Conservation (phyloP, 2,329 filamentous ascomycete species). For the Fusarium oligoseptatum region DNA sequence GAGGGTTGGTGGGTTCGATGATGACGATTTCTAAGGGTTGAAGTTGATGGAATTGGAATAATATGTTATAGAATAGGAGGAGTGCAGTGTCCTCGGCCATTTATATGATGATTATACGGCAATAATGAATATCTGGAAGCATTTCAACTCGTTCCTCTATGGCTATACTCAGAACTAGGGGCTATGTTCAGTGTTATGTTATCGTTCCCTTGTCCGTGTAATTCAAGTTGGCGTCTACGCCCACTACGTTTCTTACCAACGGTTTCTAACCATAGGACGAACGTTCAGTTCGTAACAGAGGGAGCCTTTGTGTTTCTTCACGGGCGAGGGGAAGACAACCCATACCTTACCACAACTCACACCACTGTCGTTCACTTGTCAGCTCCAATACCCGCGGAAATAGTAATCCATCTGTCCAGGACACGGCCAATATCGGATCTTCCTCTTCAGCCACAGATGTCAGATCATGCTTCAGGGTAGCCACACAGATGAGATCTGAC, state of each 20-base stretch:
- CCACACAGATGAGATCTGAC: neutral
- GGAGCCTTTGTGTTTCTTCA: neutral
- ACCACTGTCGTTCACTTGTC: neutral
- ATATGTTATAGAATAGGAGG: constrained; percentile 8
- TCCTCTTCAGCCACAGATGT: neutral
- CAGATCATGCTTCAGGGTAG: neutral
- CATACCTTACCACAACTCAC: neutral
- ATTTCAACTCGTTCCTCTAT: neutral
- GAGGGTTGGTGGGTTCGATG: constrained; percentile 71
- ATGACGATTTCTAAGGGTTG: constrained; percentile 60
- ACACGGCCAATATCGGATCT: neutral
- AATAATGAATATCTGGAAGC: neutral
- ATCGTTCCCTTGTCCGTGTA: neutral
- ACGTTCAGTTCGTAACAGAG: neutral
- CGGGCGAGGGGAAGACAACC: neutral
- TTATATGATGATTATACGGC: neutral
- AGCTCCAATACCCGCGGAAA: neutral
- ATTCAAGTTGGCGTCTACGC: neutral
- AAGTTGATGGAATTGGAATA: neutral
- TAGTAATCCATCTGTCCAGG: neutral
- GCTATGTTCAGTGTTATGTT: neutral
- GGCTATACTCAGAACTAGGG: neutral
- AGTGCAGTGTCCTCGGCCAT: neutral
- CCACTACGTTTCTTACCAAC: neutral
- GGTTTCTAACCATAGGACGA: neutral